Conservation (phyloP, 169 alveolate species). For the Plasmodium malariae region DNA sequence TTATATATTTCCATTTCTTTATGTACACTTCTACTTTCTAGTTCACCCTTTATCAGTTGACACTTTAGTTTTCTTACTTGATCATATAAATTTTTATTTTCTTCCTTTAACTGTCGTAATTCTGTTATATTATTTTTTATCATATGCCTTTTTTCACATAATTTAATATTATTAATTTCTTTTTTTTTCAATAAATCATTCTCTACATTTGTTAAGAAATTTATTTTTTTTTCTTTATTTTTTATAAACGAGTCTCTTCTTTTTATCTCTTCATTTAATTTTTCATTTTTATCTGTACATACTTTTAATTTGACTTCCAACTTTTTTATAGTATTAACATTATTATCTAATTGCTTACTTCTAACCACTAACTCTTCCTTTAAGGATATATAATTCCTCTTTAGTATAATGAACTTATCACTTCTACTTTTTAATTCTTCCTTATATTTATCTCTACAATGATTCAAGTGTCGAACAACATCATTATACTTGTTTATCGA, state of each 20-base stretch:
- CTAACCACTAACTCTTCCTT: constrained; percentile 2
- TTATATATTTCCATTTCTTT: constrained; percentile 17
- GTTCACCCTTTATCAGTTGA: constrained; percentile 14
- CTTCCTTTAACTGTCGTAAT: constrained; percentile 4
- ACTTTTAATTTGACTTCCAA: neutral
- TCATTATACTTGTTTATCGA: neutral
- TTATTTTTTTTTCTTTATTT: constrained; percentile 40
- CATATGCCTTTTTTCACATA: neutral
- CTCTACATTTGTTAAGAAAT: constrained; percentile 12
- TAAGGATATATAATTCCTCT: constrained; percentile 7
- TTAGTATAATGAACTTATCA: neutral
- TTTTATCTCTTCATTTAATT: constrained; percentile 38
- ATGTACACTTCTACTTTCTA: constrained; percentile 1
- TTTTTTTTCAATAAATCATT: constrained; percentile 32
- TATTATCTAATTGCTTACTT: constrained; percentile 1
- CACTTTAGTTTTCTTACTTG: neutral
- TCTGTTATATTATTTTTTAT: constrained; percentile 1
- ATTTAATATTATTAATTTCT: constrained; percentile 15
- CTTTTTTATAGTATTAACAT: constrained; percentile 2
- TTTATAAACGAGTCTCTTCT: constrained; percentile 14
- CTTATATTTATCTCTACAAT: neutral
- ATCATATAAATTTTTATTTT: constrained; percentile 23
- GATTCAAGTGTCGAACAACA: neutral
- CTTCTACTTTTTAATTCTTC: constrained; percentile 14
- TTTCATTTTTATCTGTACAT: constrained; percentile 11